A percentile compares a stretch with the other conserved stretches of the same genome.
These are phyloP conservation scores for Rhodosporidiobolus odoratus DNA, from an alignment of 768 basidiomycete genomes.

Conservation along the genomic window DNA sequence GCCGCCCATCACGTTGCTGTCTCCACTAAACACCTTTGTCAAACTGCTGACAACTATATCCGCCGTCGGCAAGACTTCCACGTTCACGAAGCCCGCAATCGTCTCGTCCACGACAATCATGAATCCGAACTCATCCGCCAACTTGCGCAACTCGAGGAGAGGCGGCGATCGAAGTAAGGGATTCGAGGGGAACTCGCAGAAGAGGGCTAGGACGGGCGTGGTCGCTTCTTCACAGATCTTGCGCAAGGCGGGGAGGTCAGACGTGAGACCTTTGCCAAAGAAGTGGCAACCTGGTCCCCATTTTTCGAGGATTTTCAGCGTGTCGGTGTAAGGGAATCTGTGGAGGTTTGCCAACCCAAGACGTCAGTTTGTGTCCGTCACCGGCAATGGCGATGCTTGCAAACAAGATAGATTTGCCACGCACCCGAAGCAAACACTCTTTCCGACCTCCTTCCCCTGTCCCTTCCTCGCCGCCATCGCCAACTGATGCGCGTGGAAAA, in stretches of 20 bases:
- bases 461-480: slow-evolving; percentile 54
- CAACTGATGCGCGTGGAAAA: slow-evolving; percentile 82
- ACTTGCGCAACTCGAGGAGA: slow-evolving; percentile 62
- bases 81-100: slow-evolving; percentile 88
- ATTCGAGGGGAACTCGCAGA: slow-evolving; percentile 93
- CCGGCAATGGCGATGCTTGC: neutral
- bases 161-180: slow-evolving; percentile 83
- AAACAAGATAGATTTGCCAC: slow-evolving; percentile 44
- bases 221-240: slow-evolving; percentile 53
- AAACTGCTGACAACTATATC: slow-evolving; percentile 89
- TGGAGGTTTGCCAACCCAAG: neutral
- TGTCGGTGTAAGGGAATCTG: slow-evolving; percentile 93
- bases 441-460: slow-evolving; percentile 51
- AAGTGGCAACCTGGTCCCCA: slow-evolving; percentile 95
- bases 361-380: neutral
- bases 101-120: slow-evolving; percentile 88
- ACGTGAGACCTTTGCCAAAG: slow-evolving; percentile 70
- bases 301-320: slow-evolving; percentile 85
- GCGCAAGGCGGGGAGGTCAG: slow-evolving; percentile 69
- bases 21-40: slow-evolving; percentile 91
- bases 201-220: slow-evolving; percentile 70
- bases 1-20: slow-evolving; percentile 94
- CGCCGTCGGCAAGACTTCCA: slow-evolving; percentile 75
- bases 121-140: slow-evolving; percentile 86
- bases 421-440: slow-evolving; percentile 92